Percentiles rank a stretch among this genome's conserved stretches.
These are phyloP conservation scores for Neurospora sp. DNA, from an alignment of 495 filamentous ascomycete genomes.

Conservation along the genomic window DNA sequence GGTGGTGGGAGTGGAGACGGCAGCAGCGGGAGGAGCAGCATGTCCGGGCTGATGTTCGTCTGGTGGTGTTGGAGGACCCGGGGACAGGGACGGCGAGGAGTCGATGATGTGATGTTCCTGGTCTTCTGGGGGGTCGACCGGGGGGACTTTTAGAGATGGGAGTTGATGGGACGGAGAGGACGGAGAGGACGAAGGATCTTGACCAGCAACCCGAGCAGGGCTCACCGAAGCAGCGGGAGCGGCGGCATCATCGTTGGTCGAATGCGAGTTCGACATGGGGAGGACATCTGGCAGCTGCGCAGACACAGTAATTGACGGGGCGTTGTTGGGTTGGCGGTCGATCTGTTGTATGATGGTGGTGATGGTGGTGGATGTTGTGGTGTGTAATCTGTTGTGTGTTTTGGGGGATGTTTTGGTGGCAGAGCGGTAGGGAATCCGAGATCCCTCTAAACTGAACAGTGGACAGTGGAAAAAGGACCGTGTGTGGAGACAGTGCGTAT, in stretches of 20 bases:
- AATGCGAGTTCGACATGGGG: conserved; percentile 39
- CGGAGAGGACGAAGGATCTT: neutral
- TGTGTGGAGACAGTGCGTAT: neutral
- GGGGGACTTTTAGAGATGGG: conserved; percentile 1
- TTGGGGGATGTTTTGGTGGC: neutral
- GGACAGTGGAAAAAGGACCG: neutral
- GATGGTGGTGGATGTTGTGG: neutral
- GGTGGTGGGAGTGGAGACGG: conserved; percentile 16
- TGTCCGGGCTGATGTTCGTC: conserved; percentile 9
- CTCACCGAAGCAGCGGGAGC: conserved; percentile 40
- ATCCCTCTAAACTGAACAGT: neutral
- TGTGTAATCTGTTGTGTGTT: neutral
- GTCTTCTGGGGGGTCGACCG: conserved; percentile 6
- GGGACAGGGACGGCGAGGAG: neutral
- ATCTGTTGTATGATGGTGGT: neutral
- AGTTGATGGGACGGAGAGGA: neutral
- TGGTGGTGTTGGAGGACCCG: conserved; percentile 1
- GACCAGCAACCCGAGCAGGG: conserved; percentile 18
- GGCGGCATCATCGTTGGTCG: conserved; percentile 39
- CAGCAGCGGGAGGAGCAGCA: conserved; percentile 16
- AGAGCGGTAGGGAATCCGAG: neutral
- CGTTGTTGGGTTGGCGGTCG: neutral
- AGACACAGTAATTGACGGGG: neutral
- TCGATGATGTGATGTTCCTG: conserved; percentile 16
- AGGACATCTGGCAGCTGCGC: conserved; percentile 32